Evolutionary conservation across 176 grass and related monocot species (phyloP).

Genomic region (Eleusine coracana): DNA sequence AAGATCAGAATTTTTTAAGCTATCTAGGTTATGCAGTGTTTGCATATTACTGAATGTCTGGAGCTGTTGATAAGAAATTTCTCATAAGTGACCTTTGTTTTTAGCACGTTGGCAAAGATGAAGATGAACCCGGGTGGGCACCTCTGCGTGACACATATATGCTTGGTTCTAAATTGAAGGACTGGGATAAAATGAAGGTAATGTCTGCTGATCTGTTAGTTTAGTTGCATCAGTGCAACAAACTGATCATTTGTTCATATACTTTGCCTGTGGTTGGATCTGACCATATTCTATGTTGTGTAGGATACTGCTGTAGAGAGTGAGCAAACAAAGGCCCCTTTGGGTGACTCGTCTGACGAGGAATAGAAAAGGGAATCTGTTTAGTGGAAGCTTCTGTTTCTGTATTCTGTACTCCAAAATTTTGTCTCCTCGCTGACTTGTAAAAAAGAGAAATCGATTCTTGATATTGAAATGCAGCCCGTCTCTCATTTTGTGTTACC

Average conservation of each 20-base stretch:
- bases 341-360: slow-evolving; percentile 58
- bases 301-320: slow-evolving; percentile 47
- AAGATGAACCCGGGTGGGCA: slow-evolving; percentile 74
- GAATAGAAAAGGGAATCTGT: slow-evolving; percentile 41
- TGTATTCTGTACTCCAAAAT: not conserved
- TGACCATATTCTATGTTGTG: not conserved
- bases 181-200: slow-evolving; percentile 84
- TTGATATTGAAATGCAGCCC: too few species aligned
- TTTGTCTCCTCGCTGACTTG: not conserved
- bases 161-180: slow-evolving; percentile 82
- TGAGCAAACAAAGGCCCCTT: slow-evolving; percentile 30
- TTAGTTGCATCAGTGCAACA: not conserved
- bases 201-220: slow-evolving; percentile 2
- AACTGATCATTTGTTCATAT: not conserved
- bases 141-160: slow-evolving; percentile 72
- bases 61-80: not conserved
- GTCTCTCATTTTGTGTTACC: too few species aligned
- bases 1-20: not conserved
- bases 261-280: not conserved
- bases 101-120: slow-evolving; percentile 50
- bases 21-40: not conserved
- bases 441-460: too few species aligned
- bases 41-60: not conserved
- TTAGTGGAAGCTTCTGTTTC: not conserved
- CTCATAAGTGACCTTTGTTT: slow-evolving; percentile 3